Base-by-base conservation (phyloP, 768 basidiomycete species). In the Leucocoprinus sp. region DNA sequence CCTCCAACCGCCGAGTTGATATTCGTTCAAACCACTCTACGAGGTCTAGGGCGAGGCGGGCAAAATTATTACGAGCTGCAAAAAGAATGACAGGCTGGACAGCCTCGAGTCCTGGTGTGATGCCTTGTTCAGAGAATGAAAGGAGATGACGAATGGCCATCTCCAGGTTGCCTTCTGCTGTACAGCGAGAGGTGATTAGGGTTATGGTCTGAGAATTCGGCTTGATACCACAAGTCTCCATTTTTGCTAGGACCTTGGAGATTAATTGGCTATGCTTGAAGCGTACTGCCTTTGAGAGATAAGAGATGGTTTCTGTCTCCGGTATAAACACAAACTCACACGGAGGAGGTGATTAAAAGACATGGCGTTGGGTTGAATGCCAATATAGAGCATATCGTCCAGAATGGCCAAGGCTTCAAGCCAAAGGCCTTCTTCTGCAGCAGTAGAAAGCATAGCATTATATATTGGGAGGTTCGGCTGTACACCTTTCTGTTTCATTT, bases 41-140 rank as follows among this genome's bases (percentile, higher is more conserved):
- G 11, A 93, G 57, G 43, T 91, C 88, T 37, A 89, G 60, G 2
- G 88, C 88, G 19, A 93, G 69, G 40, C 78, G 72, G 0, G 86
- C 71, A 46, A 72, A 65, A 17, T 76, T 75, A 38, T 66, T 60
- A 0, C 70, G 57, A 4, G 83, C 74, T 2, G 80, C 78, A 21
- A 78, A 57, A 7, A 57, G 55, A 39, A 90, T 69, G 35, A 87
- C 60, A 8, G 58, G 63, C 49, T 80, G 72, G 0, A 72, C 70
- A 3, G 76, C 69, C 7, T 60, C 57, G 9, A 79, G 57, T 15
- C 69, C 68, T 0, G 81, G 78, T 1, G 70, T 59, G 1, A 89
- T 54, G 1, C 71, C 72, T 9, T 64, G 64, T 9, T 42, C 48
- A 41, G 72, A 70, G 78, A 88, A 80, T 37, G 75, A 64, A n/a